Base-by-base conservation (phyloP, 192 early-diverging fungal species). In the Gaertneriomyces sp. region DNA sequence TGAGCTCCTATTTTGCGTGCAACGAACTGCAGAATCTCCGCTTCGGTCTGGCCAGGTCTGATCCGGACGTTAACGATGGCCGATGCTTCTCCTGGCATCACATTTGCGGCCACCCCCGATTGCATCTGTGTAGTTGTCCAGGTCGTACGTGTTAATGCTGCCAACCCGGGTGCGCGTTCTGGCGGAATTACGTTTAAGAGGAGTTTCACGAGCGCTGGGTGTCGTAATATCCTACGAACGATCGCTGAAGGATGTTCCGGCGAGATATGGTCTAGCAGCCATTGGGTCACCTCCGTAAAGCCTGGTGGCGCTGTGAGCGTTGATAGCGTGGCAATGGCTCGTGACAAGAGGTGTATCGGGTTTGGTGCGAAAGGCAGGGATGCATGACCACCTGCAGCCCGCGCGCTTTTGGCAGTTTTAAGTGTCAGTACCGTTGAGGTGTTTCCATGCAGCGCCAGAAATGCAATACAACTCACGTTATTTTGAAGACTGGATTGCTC, bases 331-430 rank as follows among this genome's bases (percentile, higher is more conserved):
- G 41, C 38, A 5, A 82, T 38, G 39, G 75, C 64, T 14, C 70
- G 47, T 38, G 69, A 39, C 16, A 79, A 61, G 7, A 73, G 43
- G n/a, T 73, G 69, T 45, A 82, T 78, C 16, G 73, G 69, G 43
- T 72, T 77, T 45, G 71, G 67, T 6, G 20, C 19, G 8, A 76
- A 73, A 7, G 80, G 76, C 40, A 79, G 63, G 11, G 75, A 77
- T 11, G 74, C 68, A 60, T 82, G 78, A 19, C 78, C 81, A 39
- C 81, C 81, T 25, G 63, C 58, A 14, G 66, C 70, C 20, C 60
- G 41, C 3, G 64, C 58, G 1, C 52, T 68, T 10, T 60, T 6
- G 16, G 12, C 3, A 43, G 16, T 6, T 46, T 46, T 33, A 2
- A 33, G 25, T 33, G 25, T 33, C 25, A 33, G 25, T 33, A 33